These are phyloP conservation scores for Paecilomyces sp. DNA, from an alignment of 2,329 filamentous ascomycete genomes.

Conservation along the genomic window DNA sequence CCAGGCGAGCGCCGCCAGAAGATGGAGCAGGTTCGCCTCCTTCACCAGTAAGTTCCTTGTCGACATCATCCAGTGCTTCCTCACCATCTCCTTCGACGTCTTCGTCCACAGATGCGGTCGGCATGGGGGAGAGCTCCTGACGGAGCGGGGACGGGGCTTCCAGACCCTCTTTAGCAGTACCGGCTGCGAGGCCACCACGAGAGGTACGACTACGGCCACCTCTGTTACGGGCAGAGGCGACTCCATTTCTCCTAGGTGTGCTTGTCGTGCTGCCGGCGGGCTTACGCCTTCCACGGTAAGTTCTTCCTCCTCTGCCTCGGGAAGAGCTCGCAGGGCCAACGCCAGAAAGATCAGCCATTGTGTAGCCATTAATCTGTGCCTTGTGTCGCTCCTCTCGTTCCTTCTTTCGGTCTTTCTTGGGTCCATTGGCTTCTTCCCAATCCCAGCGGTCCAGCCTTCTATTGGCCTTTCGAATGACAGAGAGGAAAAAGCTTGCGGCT, in stretches of 20 bases:
- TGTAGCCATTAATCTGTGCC: conserved; percentile 17
- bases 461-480: conserved; percentile 35
- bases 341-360: conserved; percentile 10
- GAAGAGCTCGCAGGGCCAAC: conserved; percentile 2
- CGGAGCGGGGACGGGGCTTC: conserved; percentile 18
- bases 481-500: conserved; percentile 38
- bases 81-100: conserved; percentile 25
- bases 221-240: conserved; percentile 5
- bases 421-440: conserved; percentile 33
- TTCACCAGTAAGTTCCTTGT: conserved; percentile 15
- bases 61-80: conserved; percentile 26
- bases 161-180: conserved; percentile 11
- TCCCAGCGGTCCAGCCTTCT: conserved; percentile 40
- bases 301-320: neutral
- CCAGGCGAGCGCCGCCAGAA: neutral
- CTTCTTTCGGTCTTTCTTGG: conserved; percentile 29
- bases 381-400: conserved; percentile 31
- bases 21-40: neutral
- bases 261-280: conserved; percentile 1
- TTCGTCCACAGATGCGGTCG: conserved; percentile 10
- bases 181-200: conserved; percentile 22
- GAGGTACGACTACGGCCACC: conserved; percentile 16
- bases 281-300: conserved; percentile 7
- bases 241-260: conserved; percentile 3
- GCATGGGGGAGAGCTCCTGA: conserved; percentile 13